Conservation (phyloP, 352 stramenopile genomes). For the Phytophthora pini region DNA sequence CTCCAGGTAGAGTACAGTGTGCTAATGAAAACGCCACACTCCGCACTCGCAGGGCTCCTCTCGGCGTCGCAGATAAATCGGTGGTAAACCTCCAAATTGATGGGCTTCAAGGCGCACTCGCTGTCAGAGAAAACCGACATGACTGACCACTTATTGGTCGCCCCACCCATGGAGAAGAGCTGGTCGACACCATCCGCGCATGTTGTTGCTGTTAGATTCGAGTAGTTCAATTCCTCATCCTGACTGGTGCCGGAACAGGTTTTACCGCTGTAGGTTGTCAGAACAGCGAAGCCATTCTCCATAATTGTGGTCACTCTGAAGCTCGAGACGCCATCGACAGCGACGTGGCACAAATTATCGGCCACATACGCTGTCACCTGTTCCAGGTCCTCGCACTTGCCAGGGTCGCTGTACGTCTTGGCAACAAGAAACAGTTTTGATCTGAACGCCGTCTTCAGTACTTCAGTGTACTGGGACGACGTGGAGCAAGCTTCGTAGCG, state of each 20-base stretch:
- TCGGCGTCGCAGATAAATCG: not conserved
- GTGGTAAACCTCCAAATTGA: not conserved
- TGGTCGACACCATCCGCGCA: not conserved
- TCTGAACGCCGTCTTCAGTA: conserved; percentile 3
- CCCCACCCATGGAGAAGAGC: conserved; percentile 10
- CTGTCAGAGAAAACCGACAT: conserved; percentile 8
- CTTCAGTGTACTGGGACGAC: not conserved
- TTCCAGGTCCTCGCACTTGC: not conserved
- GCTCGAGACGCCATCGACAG: conserved; percentile 4
- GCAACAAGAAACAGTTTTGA: conserved; percentile 12
- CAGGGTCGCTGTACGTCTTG: not conserved
- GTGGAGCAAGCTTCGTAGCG: not conserved
- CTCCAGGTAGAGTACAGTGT: not conserved
- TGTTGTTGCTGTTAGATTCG: not conserved
- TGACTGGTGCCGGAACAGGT: not conserved
- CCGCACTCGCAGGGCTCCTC: not conserved
- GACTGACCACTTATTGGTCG: conserved; percentile 10
- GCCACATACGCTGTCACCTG: not conserved
- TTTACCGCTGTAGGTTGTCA: not conserved
- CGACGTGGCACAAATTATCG: conserved; percentile 9
- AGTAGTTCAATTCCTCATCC: not conserved
- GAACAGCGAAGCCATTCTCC: not conserved
- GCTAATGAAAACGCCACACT: not conserved
- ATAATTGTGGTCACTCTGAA: conserved; percentile 4
- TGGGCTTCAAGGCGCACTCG: conserved; percentile 1